These are phyloP conservation scores for Naganishia cerealis DNA, from an alignment of 1,284 basidiomycete species.

Conservation along the genomic window DNA sequence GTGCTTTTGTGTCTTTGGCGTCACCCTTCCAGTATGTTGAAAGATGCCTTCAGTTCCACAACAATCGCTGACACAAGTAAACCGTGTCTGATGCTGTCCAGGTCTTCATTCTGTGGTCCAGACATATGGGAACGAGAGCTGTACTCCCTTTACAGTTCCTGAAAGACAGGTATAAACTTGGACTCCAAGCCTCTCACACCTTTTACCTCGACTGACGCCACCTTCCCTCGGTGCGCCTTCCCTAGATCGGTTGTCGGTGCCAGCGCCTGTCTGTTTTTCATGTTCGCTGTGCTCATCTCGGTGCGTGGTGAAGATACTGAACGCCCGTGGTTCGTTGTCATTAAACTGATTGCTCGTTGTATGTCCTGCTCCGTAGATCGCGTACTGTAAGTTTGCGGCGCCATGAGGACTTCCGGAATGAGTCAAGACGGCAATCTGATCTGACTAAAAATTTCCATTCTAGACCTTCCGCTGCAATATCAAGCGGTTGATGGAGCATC, in stretches of 20 bases:
- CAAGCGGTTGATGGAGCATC: slow-evolving; percentile 49
- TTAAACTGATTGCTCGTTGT: not conserved
- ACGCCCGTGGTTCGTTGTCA: not conserved
- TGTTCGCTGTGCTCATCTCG: slow-evolving; percentile 54
- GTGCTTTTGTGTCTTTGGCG: slow-evolving; percentile 52
- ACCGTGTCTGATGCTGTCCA: slow-evolving; percentile 33
- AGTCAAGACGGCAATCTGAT: not conserved
- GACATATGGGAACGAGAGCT: slow-evolving; percentile 48
- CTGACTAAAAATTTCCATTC: not conserved
- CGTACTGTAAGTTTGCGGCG: slow-evolving; percentile 35
- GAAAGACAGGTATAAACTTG: slow-evolving; percentile 37
- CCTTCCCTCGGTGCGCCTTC: slow-evolving; percentile 36
- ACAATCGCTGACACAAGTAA: no score
- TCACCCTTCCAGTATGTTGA: slow-evolving; percentile 34
- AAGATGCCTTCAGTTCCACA: not conserved
- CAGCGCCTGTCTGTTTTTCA: slow-evolving; percentile 47
- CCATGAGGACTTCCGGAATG: not conserved
- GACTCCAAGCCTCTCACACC: slow-evolving; percentile 34
- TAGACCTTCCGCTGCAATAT: slow-evolving; percentile 56
- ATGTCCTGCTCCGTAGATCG: slow-evolving; percentile 8
- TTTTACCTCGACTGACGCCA: slow-evolving; percentile 44
- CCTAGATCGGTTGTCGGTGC: slow-evolving; percentile 48
- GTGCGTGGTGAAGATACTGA: slow-evolving; percentile 38
- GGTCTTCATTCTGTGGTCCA: slow-evolving; percentile 53
- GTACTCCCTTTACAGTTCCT: slow-evolving; percentile 46